Evolutionary conservation across 345 rosid species (phyloP), one percentile per base, ranked within the genome.

Genomic region (Citrus hindsii): DNA sequence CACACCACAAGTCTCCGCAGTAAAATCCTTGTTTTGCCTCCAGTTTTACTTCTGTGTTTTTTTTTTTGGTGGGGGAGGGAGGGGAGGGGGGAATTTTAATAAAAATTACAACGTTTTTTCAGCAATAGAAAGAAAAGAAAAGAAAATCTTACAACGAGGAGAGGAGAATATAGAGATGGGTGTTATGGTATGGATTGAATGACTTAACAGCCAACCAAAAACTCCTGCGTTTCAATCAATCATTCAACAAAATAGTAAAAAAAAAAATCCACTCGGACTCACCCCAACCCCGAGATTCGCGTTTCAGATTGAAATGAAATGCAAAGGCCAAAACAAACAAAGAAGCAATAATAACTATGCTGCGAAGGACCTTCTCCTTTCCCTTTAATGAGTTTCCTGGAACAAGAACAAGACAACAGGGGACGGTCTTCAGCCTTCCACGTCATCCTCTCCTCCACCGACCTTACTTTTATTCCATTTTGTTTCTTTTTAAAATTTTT

Each of bases 1-100:
- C 28, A 62, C 77, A 74, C 77, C 77, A 74, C 69, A 62, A 28
- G 18, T 74, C 77, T 74, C 77, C 77, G 67, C 77, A 74, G 77
- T 62, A 62, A 22, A 74, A 74, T 18, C 77, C 77, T 63, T 30
- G 40, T 74, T 74, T 63, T 30, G 46, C 42, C 77, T 74, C 77
- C 77, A 74, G 77, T 65, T 74, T 74, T 61, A 24, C 38, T 67
- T 67, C 7, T 16, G 13, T 22, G 3, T 40, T 38, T 8, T 40
- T 2, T 9, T 9, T 40, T 35, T 6, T 6, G 38, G 7, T 4
- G 35, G n/a, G n/a, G n/a, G n/a, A n/a, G 32, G 32, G 32, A 28
- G 30, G 28, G 30, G 1, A 1, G 30, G 30, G 30, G 30, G 48
- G 48, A 42, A 42, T 42, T 42, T 46, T 13, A 12, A 12, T 46